Evolutionary conservation across 164 flowering plant species (phyloP).

Genomic region (Buxus sempervirens): DNA sequence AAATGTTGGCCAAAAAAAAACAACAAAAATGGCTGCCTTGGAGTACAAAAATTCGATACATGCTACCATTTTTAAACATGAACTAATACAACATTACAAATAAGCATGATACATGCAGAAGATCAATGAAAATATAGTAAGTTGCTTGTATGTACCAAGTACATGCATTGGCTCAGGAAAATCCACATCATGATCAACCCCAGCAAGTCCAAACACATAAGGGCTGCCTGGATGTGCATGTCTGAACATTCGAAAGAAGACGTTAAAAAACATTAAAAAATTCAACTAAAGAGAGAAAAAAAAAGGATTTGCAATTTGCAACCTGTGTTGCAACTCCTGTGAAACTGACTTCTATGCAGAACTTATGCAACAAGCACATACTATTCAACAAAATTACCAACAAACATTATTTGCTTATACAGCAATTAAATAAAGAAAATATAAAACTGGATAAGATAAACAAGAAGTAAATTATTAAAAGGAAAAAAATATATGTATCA

Average conservation of each 20-base stretch:
- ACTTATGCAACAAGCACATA: not conserved
- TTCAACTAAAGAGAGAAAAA: not conserved
- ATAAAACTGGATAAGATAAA: no score
- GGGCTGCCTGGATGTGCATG: conserved; percentile 99
- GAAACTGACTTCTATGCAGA: not conserved
- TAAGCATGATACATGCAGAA: not conserved
- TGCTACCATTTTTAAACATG: no score
- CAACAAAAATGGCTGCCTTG: no score
- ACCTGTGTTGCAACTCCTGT: not conserved
- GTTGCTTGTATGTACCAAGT: conserved; percentile 52
- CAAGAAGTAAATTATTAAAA: no score
- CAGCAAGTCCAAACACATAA: conserved; percentile 97
- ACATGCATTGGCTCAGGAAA: conserved; percentile 99
- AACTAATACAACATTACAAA: not conserved
- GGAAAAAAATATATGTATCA: no score
- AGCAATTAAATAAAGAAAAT: not conserved
- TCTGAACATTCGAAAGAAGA: conserved; percentile 39
- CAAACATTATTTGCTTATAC: no score
- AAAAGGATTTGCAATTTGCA: no score
- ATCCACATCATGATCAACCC: conserved; percentile 82
- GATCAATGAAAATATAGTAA: not conserved
- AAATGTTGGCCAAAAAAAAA: no score
- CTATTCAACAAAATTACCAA: not conserved
- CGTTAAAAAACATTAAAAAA: conserved; percentile 12
- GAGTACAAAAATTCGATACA: no score